Evolutionary conservation across 164 flowering plant genomes (phyloP), one percentile per base, ranked within the genome.

Genomic region (Stephania japonica): DNA sequence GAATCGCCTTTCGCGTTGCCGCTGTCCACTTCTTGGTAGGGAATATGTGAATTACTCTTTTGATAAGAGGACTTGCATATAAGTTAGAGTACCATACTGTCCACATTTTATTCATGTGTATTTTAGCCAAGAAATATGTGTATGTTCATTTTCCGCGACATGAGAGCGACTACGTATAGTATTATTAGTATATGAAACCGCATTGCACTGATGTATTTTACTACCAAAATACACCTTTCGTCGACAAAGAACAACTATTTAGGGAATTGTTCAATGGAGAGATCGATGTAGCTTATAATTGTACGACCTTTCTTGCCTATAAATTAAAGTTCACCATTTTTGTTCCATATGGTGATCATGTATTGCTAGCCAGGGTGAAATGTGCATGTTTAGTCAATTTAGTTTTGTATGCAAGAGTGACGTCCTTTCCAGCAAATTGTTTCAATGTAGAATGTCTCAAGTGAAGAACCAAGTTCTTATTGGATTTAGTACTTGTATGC

Each of bases 21-120:
- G 61, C n/a, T 70, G 72, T 75, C 72, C 21, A 5, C 18, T 69
- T 26, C 67, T 75, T 5, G 12, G 21, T 21, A 63, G 56, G 62
- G 72, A 68, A 59, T 74, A 44, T 69, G 24, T 59, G 7, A 59
- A 18, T 27, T 59, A 32, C 38, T 25, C 63, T 62, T 62, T 5
- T 23, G 25, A 61, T 38, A 63, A 72, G 38, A 23, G 19, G 24
- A 72, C 61, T 64, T 41, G 10, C 42, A 72, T 21, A 72, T 64
- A 42, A 3, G 61, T 72, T 21, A 72, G 41, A 19, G 13, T 41
- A 61, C 18, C 8, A 12, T 50, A 50, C 63, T 24, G 24, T 49
- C 16, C 25, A 0, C 38, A 32, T 25, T 8, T n/a, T 10, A 25
- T 26, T 18, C 7, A 23, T 25, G 42, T 27, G 10, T 27, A 26